Evolutionary conservation across 352 stramenopile species (phyloP), one percentile per base, ranked within the genome.

Genomic region (Halophytophthora polymorphica): DNA sequence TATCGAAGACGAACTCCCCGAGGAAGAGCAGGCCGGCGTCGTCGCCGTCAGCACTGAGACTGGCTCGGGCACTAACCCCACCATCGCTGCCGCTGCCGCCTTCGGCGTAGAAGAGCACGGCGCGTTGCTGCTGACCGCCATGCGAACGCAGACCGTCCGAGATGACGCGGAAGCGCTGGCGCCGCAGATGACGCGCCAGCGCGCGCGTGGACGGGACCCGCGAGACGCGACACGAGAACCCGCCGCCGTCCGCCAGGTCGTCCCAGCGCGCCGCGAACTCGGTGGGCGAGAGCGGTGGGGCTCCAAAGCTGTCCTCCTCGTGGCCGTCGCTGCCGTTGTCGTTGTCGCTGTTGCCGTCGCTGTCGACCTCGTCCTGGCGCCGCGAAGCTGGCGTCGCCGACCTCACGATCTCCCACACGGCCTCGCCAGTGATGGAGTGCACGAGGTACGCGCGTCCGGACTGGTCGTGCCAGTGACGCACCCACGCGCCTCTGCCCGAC

Each of bases 1-100:
- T 88, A 58, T 91, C 76, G 55, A 91, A 83, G 38, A 79, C 50
- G 29, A 90, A 86, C 42, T 86, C 79, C 1, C 69, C 71, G 31
- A 90, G 66, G 45, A 88, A 90, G 29, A 77, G 75, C 10, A 57
- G n/a, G 35, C 13, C 44, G 17, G 43, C 25, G 11, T 38, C 11
- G 6, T 12, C 29, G 29, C 29, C 11, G 11, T 38, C 13, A 38
- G 6, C 33, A 14, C 33, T 17, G 33, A 50, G 28, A 58, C 13
- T 53, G 33, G 2, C 29, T 25, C 12, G 46, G 19, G 6, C 34
- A 50, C 8, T 18, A 39, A 17, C 31, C n/a, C 3, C 34, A 28
- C 50, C 19, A 10, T 55, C 36, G 12, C 40, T 41, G 8, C 50
- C 41, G 23, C 53, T 31, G 34, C 13, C 37, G 7, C 54, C 48